A percentile compares a stretch with the other conserved stretches of the same genome.
Conservation (phyloP, 2,329 filamentous ascomycete species). For the Botrytis tulipae region DNA sequence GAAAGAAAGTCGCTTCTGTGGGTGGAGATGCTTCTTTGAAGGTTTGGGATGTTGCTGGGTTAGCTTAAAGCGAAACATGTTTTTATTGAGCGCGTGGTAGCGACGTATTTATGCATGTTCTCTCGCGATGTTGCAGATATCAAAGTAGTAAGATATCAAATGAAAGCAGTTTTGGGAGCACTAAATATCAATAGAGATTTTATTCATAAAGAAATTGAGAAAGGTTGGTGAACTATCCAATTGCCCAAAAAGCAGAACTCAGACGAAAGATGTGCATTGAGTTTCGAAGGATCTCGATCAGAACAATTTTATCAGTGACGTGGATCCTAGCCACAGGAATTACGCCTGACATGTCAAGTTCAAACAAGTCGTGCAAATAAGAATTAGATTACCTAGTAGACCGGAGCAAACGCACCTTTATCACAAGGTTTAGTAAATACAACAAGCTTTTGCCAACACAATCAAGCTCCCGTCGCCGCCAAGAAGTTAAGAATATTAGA, state of each 20-base stretch:
- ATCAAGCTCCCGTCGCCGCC: slow-evolving; percentile 1
- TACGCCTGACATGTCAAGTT: neutral
- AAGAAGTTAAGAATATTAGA: neutral
- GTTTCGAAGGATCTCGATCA: neutral
- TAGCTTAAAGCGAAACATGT: slow-evolving; percentile 44
- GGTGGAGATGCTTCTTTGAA: slow-evolving; percentile 91
- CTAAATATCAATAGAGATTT: slow-evolving; percentile 1
- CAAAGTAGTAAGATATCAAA: neutral
- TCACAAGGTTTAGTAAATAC: neutral
- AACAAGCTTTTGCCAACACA: slow-evolving; percentile 12
- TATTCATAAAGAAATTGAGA: neutral
- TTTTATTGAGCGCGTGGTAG: neutral
- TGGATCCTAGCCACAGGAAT: neutral
- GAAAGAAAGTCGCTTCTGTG: slow-evolving; percentile 68
- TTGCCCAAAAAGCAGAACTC: too few species aligned
- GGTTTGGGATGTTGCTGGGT: slow-evolving; percentile 69
- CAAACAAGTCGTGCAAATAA: neutral
- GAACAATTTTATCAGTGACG: neutral
- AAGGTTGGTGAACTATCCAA: neutral
- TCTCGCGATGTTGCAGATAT: neutral
- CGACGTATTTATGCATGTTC: neutral
- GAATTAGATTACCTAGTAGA: neutral
- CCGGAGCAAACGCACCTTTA: neutral
- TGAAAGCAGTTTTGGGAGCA: neutral
- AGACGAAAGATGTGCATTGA: neutral